Evolutionary conservation across 352 stramenopile genomes (phyloP).

Genomic region (Globisporangium uncinulatum): DNA sequence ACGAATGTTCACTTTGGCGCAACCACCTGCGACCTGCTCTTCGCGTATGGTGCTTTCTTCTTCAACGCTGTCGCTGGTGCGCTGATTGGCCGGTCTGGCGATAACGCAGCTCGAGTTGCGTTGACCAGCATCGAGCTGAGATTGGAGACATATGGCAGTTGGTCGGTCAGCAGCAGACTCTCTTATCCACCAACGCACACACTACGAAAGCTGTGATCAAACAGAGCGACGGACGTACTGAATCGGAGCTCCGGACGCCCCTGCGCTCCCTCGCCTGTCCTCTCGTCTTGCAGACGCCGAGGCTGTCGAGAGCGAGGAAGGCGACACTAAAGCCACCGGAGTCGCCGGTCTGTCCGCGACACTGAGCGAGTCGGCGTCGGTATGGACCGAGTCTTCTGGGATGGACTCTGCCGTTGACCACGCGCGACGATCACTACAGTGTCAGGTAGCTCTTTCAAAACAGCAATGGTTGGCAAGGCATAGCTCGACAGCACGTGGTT

Average conservation of each 20-base stretch:
- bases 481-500: too few species aligned
- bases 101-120: conserved; percentile 26
- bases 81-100: conserved; percentile 43
- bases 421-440: not conserved
- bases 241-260: conserved; percentile 6
- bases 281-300: conserved; percentile 5
- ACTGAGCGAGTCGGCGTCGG: not conserved
- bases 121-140: conserved; percentile 35
- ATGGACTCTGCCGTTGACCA: conserved; percentile 8
- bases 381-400: conserved; percentile 6
- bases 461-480: too few species aligned
- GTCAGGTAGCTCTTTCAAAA: not conserved
- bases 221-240: not conserved
- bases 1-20: conserved; percentile 1
- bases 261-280: not conserved
- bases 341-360: conserved; percentile 3
- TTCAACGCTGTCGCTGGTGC: conserved; percentile 38
- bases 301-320: not conserved
- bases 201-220: not conserved
- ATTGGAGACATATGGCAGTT: not conserved
- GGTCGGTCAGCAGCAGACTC: too few species aligned
- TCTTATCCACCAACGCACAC: too few species aligned
- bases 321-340: not conserved
- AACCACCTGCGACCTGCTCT: conserved; percentile 13
- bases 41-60: conserved; percentile 26